phyloP scores from a whole-genome alignment of 768 basidiomycete species.

The Albatrellus ellisii region DNA sequence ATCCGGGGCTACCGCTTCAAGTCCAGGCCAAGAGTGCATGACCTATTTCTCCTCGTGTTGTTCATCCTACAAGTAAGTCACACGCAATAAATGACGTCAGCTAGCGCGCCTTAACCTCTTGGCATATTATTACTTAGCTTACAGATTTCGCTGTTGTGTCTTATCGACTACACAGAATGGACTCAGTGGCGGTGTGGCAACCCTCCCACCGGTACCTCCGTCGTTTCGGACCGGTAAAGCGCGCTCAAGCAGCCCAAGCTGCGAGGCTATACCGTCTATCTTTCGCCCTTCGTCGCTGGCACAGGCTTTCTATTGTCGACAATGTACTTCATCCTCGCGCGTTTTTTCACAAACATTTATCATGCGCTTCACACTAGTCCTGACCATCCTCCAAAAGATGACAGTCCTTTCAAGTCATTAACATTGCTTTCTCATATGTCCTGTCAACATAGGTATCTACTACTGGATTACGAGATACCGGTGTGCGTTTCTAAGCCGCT shows the following conservation, averaged over 20 bases:
- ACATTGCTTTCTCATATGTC: slow-evolving; percentile 5
- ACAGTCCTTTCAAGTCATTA: slow-evolving; percentile 20
- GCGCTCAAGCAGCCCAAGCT: not conserved
- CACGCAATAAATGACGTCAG: not conserved
- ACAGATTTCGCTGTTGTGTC: slow-evolving; percentile 58
- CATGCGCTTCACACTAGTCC: slow-evolving; percentile 63
- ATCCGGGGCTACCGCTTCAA: slow-evolving; percentile 47
- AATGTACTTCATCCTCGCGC: slow-evolving; percentile 54
- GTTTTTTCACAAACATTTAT: slow-evolving; percentile 60
- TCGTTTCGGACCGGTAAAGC: slow-evolving; percentile 51
- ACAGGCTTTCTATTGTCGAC: slow-evolving; percentile 54
- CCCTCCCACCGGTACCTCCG: slow-evolving; percentile 32
- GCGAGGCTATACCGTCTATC: slow-evolving; percentile 42
- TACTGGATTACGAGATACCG: slow-evolving; percentile 63
- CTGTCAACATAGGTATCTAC: slow-evolving; percentile 61
- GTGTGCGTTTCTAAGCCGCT: slow-evolving; percentile 28
- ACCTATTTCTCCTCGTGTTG: slow-evolving; percentile 55
- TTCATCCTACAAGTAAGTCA: slow-evolving; percentile 53
- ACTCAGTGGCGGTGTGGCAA: slow-evolving; percentile 59
- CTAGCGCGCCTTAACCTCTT: not conserved
- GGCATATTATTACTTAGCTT: slow-evolving; percentile 26
- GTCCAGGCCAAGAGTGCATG: slow-evolving; percentile 57
- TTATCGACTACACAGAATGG: slow-evolving; percentile 54
- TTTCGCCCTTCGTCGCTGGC: slow-evolving; percentile 63
- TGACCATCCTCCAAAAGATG: slow-evolving; percentile 54